These are phyloP conservation scores for Phytophthora hybrid DNA, from an alignment of 352 stramenopile species.

Conservation along the genomic window DNA sequence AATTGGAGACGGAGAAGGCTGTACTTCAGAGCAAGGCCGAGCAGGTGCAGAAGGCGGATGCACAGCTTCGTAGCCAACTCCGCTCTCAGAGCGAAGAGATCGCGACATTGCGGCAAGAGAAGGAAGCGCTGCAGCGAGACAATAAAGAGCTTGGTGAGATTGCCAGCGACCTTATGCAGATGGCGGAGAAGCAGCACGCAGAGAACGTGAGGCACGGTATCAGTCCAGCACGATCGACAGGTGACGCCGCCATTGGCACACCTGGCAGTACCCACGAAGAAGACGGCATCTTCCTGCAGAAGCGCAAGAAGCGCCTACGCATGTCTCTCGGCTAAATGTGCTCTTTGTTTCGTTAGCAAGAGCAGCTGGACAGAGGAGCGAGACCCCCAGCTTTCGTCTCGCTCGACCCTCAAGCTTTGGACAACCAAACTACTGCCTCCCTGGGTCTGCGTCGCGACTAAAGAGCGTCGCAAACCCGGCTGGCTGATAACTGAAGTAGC, in stretches of 20 bases:
- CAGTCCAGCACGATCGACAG: conserved; percentile 41
- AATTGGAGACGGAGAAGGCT: conserved; percentile 76
- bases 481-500: conserved; percentile 31
- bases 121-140: conserved; percentile 47
- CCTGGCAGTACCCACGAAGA: conserved; percentile 28
- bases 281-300: conserved; percentile 45
- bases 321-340: conserved; percentile 45
- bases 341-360: conserved; percentile 32
- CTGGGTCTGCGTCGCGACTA: conserved; percentile 19
- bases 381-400: conserved; percentile 16
- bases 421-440: conserved; percentile 30
- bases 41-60: conserved; percentile 69
- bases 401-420: conserved; percentile 24
- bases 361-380: conserved; percentile 26
- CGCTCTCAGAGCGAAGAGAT: conserved; percentile 58
- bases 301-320: conserved; percentile 54
- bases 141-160: conserved; percentile 69
- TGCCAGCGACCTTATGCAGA: conserved; percentile 73
- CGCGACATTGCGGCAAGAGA: conserved; percentile 41
- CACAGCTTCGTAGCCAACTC: conserved; percentile 59
- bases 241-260: conserved; percentile 12
- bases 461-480: conserved; percentile 19
- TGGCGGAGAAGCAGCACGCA: conserved; percentile 64
- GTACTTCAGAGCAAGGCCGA: conserved; percentile 67
- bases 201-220: conserved; percentile 36